phyloP scores from a whole-genome alignment of 164 flowering plant genomes.

The Magnolia sinica region DNA sequence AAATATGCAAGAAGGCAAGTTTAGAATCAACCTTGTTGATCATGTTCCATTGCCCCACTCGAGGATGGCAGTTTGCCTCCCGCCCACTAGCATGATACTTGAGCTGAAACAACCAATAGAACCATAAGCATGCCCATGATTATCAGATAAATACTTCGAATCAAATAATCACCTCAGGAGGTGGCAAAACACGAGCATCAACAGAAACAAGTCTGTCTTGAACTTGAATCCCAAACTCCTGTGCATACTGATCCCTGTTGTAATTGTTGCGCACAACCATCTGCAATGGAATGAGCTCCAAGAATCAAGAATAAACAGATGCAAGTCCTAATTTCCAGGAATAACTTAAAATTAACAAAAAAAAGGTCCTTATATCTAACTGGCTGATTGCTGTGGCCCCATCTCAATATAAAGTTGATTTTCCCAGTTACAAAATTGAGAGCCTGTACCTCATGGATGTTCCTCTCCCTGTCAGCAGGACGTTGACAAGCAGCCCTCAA shows the following conservation, averaged over 20 bases:
- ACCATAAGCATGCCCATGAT: no score
- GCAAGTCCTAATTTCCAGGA: not conserved
- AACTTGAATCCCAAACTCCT: slow-evolving; percentile 68
- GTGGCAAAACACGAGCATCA: slow-evolving; percentile 69
- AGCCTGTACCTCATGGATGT: not conserved
- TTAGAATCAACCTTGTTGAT: slow-evolving; percentile 51
- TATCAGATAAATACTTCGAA: no score
- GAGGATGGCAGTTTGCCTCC: slow-evolving; percentile 46
- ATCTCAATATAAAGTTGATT: no score
- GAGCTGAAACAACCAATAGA: slow-evolving; percentile 38
- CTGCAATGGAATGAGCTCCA: slow-evolving; percentile 24
- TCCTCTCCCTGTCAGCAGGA: slow-evolving; percentile 39
- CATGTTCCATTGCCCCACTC: slow-evolving; percentile 94
- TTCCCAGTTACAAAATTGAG: no score
- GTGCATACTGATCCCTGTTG: slow-evolving; percentile 24
- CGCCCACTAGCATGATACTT: slow-evolving; percentile 60
- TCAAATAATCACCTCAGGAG: slow-evolving; percentile 55
- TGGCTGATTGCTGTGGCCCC: no score
- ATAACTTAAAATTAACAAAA: not conserved
- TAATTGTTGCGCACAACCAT: slow-evolving; percentile 36
- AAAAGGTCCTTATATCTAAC: no score
- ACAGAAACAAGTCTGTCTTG: slow-evolving; percentile 26
- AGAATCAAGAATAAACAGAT: not conserved
- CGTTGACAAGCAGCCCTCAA: slow-evolving; percentile 70
- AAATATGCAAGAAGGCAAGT: slow-evolving; percentile 3